Percentiles rank a stretch among this genome's conserved stretches.
phyloP scores from a whole-genome alignment of 176 grass and related monocot genomes.

The Stipa capillata region DNA sequence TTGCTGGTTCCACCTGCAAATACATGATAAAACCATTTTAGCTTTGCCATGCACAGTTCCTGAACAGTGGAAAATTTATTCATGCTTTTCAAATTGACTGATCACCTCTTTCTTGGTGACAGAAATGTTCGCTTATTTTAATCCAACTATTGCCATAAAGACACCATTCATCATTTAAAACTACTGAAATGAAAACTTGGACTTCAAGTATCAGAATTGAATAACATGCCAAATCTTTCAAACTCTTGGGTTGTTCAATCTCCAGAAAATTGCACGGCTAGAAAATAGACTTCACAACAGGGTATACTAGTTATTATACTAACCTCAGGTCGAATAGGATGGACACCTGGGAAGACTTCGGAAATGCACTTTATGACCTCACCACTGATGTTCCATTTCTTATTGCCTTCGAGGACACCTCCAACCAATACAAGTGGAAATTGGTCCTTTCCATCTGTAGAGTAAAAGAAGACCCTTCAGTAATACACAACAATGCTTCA shows the following conservation, averaged over 20 bases:
- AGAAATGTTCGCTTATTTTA: background rate
- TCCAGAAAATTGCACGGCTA: background rate
- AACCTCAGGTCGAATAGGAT: conserved; percentile 77
- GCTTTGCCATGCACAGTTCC: background rate
- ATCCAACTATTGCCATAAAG: background rate
- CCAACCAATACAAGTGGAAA: conserved; percentile 98
- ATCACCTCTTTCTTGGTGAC: background rate
- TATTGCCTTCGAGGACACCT: conserved; percentile 90
- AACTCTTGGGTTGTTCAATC: background rate
- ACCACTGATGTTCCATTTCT: conserved; percentile 78
- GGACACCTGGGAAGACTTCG: conserved; percentile 59
- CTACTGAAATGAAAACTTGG: background rate
- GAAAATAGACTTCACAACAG: conserved; percentile 9
- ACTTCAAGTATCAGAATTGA: background rate
- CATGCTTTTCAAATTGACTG: background rate
- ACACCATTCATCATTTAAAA: background rate
- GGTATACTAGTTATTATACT: conserved; percentile 8
- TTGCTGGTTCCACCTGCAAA: conserved; percentile 79
- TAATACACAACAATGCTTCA: background rate
- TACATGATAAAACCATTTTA: background rate
- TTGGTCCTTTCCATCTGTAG: conserved; percentile 68
- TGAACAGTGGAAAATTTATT: background rate
- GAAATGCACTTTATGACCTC: conserved; percentile 83
- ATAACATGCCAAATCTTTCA: background rate
- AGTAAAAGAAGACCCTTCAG: conserved; percentile 15